Percentiles rank a stretch among this genome's conserved stretches.
Conservation (phyloP, 495 filamentous ascomycete species). For the Glarea lozoyensis region DNA sequence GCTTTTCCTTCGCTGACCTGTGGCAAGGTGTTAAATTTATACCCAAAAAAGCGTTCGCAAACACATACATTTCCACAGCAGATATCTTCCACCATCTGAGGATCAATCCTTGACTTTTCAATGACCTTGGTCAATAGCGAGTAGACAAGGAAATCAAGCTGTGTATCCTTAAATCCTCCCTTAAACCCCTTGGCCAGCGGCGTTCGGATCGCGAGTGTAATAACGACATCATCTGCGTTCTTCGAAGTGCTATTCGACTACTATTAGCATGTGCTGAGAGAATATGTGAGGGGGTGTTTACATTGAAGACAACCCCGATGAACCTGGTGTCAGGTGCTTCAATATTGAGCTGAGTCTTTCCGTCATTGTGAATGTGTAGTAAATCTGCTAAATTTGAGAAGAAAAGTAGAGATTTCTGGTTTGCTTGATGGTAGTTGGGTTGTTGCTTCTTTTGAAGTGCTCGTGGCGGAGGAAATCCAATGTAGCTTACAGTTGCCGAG, state of each 20-base stretch:
- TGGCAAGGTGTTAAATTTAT: conserved; percentile 12
- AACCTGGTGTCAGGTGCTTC: conserved; percentile 70
- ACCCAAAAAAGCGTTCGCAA: not conserved
- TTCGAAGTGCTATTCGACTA: conserved; percentile 62
- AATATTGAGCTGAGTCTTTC: conserved; percentile 82
- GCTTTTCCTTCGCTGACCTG: conserved; percentile 81
- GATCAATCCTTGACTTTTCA: conserved; percentile 68
- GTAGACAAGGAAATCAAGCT: conserved; percentile 78
- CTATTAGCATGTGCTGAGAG: conserved; percentile 14
- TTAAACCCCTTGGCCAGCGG: conserved; percentile 68
- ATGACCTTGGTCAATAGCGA: conserved; percentile 68
- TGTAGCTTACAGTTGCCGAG: not conserved
- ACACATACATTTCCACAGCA: conserved; percentile 76
- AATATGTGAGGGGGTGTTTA: conserved; percentile 33
- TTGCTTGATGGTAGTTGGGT: too few species aligned
- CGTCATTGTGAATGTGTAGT: conserved; percentile 52
- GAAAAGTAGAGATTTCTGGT: not conserved
- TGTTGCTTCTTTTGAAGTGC: too few species aligned
- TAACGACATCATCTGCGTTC: conserved; percentile 93
- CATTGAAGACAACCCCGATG: conserved; percentile 64
- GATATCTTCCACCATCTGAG: conserved; percentile 81
- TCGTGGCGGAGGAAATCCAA: not conserved
- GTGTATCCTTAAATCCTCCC: conserved; percentile 91
- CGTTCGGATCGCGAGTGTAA: conserved; percentile 73
- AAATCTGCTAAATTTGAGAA: not conserved